A percentile compares a stretch with the other conserved stretches of the same genome.
Evolutionary conservation across 129 eudicot species (phyloP).

Genomic region (Kitagawia praeruptora): DNA sequence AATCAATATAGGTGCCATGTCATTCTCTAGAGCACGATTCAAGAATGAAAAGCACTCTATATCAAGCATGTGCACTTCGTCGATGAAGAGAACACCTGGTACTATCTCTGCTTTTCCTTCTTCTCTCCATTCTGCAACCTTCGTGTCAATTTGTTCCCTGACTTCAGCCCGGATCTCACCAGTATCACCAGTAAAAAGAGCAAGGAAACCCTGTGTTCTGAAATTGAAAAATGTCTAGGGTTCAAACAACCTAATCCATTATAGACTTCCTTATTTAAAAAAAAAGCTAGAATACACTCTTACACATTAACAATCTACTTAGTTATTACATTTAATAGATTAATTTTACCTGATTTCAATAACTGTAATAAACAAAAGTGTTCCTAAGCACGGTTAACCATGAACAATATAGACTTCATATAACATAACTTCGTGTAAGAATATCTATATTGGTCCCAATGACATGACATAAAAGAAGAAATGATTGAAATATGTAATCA

Average conservation of each 20-base stretch:
- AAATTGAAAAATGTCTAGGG: background rate
- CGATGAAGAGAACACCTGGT: constrained; percentile 86
- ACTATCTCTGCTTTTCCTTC: constrained; percentile 96
- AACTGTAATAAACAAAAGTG: background rate
- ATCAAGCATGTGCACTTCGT: constrained; percentile 93
- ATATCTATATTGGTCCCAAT: background rate
- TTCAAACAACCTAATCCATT: background rate
- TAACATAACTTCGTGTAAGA: too few relatives aligned
- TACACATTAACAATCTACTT: background rate
- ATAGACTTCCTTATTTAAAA: background rate
- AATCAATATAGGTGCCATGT: constrained; percentile 85
- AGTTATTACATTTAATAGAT: background rate
- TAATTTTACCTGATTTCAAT: background rate
- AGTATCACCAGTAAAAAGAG: constrained; percentile 86
- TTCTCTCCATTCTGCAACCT: constrained; percentile 94
- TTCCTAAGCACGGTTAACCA: background rate
- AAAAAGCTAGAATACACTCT: background rate
- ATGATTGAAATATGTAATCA: background rate
- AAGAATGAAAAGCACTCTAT: constrained; percentile 85
- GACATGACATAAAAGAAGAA: background rate
- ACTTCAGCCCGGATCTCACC: constrained; percentile 95
- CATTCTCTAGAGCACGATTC: constrained; percentile 82
- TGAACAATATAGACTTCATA: background rate
- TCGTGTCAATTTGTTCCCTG: constrained; percentile 83
- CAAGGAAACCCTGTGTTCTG: constrained; percentile 90